Base-by-base conservation (phyloP, 2,329 filamentous ascomycete species). In the Penicillium sp. region DNA sequence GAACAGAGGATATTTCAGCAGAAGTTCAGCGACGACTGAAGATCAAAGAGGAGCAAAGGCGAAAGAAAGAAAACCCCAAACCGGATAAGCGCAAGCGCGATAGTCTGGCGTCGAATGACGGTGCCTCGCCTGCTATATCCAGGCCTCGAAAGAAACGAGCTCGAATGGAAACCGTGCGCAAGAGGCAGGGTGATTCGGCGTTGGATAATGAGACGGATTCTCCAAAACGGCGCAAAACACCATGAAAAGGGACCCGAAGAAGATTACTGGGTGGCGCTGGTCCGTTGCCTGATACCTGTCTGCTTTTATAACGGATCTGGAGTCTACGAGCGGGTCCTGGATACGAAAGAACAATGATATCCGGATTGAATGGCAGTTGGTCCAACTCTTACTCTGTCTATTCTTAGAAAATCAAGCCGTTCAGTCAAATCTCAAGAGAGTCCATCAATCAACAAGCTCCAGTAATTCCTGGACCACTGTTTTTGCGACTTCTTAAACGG, bases 1-100 rank as follows among this genome's bases (percentile, higher is more conserved):
- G 74, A 36, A 72, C 70, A 23, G 75, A 78, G 48, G 76, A 78
- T 55, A 78, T 78, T 43, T 76, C 75, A 3, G 72, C 67, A 10
- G 76, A 77, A 44, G 77, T 79, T 0, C 74, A 77, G 49, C 70
- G 72, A 16, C 67, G 75, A n/a, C 53, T 78, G 34, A 69, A 67
- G 42, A 73, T 76, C 38, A 77, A 73, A 51, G 75, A 77, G 53
- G 72, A 75, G 46, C 64, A 62, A 11, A 70, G 74, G 3, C 67
- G 62, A 32, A 61, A 51, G 34, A 58, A 55, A 46, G 56, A 61
- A 19, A 67, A 67, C 42, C 54, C 68, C 2, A 72, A 70, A 42
- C 56, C 64, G 4, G 70, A 74, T 39, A 70, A 78, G 73, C 61
- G 71, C 61, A 63, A 77, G 56, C 68, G 76, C 13, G 72, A 74